Evolutionary conservation across 768 basidiomycete species (phyloP).

Genomic region (Macrolepiota dolichaula): DNA sequence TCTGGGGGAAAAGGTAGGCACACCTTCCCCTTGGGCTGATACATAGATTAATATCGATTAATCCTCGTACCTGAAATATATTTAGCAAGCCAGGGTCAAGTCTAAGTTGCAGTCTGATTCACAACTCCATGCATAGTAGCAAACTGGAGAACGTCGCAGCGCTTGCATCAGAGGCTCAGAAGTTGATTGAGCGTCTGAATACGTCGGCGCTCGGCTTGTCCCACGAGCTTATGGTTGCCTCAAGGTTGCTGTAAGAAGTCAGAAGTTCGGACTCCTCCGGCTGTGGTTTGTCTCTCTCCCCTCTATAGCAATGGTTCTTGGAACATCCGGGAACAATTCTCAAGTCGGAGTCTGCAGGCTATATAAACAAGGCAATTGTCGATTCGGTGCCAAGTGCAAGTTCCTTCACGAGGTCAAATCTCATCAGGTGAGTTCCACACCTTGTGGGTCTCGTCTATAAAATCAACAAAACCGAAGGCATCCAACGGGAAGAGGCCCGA

Average conservation of each 20-base stretch:
- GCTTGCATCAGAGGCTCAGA: neutral
- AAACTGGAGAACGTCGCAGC: too few relatives aligned
- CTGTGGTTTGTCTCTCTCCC: neutral
- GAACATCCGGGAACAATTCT: neutral
- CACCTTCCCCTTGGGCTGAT: too few relatives aligned
- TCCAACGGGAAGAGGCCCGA: neutral
- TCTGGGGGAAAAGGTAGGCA: too few relatives aligned
- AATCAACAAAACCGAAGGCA: neutral
- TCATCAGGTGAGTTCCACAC: neutral
- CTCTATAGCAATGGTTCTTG: constrained; percentile 13
- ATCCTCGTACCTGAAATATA: too few relatives aligned
- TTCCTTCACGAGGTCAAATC: neutral
- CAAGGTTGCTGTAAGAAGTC: neutral
- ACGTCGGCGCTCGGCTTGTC: neutral
- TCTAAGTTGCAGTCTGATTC: too few relatives aligned
- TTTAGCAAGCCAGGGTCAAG: too few relatives aligned
- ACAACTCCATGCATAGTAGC: too few relatives aligned
- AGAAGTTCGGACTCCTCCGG: neutral
- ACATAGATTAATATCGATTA: too few relatives aligned
- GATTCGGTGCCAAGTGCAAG: constrained; percentile 7
- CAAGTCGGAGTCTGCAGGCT: neutral
- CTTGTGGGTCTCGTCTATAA: neutral
- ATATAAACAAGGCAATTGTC: constrained; percentile 3
- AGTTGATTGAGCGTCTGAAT: neutral
- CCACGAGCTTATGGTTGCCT: neutral